A percentile compares a stretch with the other conserved stretches of the same genome.
Conservation (phyloP, 73 alveolate genomes). For the Blepharisma japonicum region DNA sequence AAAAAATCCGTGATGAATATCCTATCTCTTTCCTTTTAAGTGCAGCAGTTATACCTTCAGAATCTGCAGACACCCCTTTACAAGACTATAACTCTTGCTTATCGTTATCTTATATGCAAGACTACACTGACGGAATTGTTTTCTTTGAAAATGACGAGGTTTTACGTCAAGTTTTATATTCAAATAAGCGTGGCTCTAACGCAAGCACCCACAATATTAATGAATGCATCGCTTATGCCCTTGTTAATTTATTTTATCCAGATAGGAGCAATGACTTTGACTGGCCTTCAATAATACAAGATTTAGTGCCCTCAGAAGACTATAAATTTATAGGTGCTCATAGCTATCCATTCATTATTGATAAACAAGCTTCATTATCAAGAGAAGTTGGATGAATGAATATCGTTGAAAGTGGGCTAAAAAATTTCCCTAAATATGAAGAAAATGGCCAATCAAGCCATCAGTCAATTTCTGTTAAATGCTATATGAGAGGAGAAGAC, state of each 20-base stretch:
- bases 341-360: conserved; percentile 56
- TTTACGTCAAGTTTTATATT: conserved; percentile 47
- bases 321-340: conserved; percentile 51
- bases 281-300: conserved; percentile 15
- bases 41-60: conserved; percentile 82
- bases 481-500: conserved; percentile 55
- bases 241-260: conserved; percentile 44
- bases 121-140: conserved; percentile 70
- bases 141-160: conserved; percentile 69
- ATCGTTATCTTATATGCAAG: conserved; percentile 65
- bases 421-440: conserved; percentile 29
- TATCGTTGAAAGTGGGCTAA: conserved; percentile 43
- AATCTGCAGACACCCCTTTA: conserved; percentile 86
- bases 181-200: conserved; percentile 59
- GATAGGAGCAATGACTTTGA: conserved; percentile 52
- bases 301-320: conserved; percentile 46
- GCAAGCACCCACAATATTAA: conserved; percentile 48
- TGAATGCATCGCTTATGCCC: conserved; percentile 69
- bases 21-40: conserved; percentile 81
- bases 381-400: conserved; percentile 51
- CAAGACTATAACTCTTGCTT: conserved; percentile 77
- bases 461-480: conserved; percentile 30
- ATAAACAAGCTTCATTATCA: conserved; percentile 37
- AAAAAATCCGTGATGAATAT: conserved; percentile 84
- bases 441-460: conserved; percentile 2